Conservation (phyloP, 192 early-diverging fungal genomes). For the Coemansia sp. region DNA sequence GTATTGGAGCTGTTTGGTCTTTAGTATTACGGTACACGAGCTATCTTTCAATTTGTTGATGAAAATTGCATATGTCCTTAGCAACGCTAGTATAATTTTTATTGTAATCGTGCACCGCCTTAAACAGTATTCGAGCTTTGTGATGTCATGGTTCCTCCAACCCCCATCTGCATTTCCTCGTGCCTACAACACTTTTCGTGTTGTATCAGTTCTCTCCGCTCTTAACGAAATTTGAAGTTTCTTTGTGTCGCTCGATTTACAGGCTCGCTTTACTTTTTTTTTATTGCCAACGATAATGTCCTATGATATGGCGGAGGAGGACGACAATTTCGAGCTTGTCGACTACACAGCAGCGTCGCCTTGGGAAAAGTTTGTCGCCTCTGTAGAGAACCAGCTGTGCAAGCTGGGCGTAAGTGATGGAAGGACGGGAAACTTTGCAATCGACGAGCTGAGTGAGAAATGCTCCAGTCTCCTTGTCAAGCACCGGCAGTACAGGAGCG, state of each 20-base stretch:
- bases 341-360: constrained; percentile 74
- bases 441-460: constrained; percentile 33
- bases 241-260: neutral
- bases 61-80: neutral
- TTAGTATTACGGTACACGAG: neutral
- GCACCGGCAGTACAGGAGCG: constrained; percentile 28
- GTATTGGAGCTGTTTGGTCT: constrained; percentile 6
- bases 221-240: neutral
- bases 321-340: constrained; percentile 75
- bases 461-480: constrained; percentile 29
- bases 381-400: constrained; percentile 63
- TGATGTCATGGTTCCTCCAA: neutral
- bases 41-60: neutral
- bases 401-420: constrained; percentile 63
- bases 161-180: neutral
- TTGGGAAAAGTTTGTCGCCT: constrained; percentile 67
- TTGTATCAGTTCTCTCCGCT: neutral
- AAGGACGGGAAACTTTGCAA: constrained; percentile 55
- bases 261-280: neutral
- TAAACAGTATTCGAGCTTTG: neutral
- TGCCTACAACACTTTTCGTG: neutral
- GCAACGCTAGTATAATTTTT: neutral
- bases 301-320: constrained; percentile 48
- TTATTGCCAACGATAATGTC: constrained; percentile 12
- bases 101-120: neutral